Base-by-base conservation (phyloP, 2,329 filamentous ascomycete genomes). In the Alternaria brassicae region DNA sequence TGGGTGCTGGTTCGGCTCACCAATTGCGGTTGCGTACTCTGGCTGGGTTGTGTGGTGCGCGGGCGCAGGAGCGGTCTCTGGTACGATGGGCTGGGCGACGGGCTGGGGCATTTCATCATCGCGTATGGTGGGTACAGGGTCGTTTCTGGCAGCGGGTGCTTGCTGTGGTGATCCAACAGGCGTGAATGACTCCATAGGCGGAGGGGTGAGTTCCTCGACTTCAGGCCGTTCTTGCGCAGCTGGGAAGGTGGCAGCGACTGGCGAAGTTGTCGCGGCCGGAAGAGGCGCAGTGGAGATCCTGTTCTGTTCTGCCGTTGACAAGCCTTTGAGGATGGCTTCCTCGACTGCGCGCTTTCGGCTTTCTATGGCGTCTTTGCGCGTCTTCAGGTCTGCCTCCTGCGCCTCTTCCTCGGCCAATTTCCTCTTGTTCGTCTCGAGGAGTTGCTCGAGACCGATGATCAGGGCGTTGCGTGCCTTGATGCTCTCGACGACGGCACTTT, bases 311-410 rank as follows among this genome's bases (percentile, higher is more conserved):
- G 88, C 85, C 1, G 86, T 85, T 13, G 88, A 87, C 21, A 97
- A 84, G 8, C 91, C 92, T 51, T 90, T 88, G 85, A 99, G 92
- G 67, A 99, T 98, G 48, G 88, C 89, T 66, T 94, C 88, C 77
- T 99, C 95, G 7, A 99, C 93, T 47, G 95, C 90, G 52, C 89
- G 88, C 78, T 96, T 96, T 79, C 92, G 93, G 17, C 84, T 81
- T 69, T 97, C 93, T 15, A 93, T 91, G 56, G 88, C 87, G 2
- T 81, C 79, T 68, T 90, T 92, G 56, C 89, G 88, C n/a, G 81
- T 82, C 3, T 83, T 80, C 19, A 98, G 79, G 15, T 90, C 85
- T 6, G 83, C 75, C n/a, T 88, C 81, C 34, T 89, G 84, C 4
- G 83, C 79, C 69, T 92, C 87, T 58, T 99, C 94, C 15, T 84